These are phyloP conservation scores for Dactylellina leptospora DNA, from an alignment of 2,329 filamentous ascomycete genomes.

Conservation along the genomic window DNA sequence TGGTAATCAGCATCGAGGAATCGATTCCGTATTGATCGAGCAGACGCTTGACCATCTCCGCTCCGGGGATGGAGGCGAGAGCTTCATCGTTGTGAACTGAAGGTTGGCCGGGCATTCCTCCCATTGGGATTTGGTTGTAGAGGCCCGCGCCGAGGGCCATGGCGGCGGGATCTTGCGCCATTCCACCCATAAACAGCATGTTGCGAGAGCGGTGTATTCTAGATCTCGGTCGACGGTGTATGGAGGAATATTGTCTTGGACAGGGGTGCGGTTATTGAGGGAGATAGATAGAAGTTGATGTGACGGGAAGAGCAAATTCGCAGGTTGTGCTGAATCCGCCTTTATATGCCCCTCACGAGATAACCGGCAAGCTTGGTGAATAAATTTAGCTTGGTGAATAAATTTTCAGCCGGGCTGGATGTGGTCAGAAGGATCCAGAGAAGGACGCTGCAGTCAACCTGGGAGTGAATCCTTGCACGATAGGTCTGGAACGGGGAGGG, in stretches of 20 bases:
- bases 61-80: conserved; percentile 65
- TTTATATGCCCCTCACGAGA: conserved; percentile 12
- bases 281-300: background rate
- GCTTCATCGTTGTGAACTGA: conserved; percentile 66
- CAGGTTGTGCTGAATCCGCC: background rate
- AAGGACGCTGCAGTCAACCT: too few species aligned
- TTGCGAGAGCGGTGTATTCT: too few species aligned
- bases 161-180: conserved; percentile 44
- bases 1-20: conserved; percentile 56
- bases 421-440: conserved; percentile 29
- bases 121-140: conserved; percentile 34
- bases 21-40: conserved; percentile 57
- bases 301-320: conserved; percentile 17
- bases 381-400: conserved; percentile 18
- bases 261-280: background rate
- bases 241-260: background rate
- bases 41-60: conserved; percentile 56
- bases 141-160: conserved; percentile 41
- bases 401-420: conserved; percentile 16
- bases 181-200: conserved; percentile 43
- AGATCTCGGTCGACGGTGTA: background rate
- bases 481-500: background rate
- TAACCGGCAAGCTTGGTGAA: background rate
- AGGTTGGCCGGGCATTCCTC: conserved; percentile 7
- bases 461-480: conserved; percentile 21